These are phyloP conservation scores for Fermentozyma sake DNA, from an alignment of 1,139 yeast genomes.

Conservation along the genomic window DNA sequence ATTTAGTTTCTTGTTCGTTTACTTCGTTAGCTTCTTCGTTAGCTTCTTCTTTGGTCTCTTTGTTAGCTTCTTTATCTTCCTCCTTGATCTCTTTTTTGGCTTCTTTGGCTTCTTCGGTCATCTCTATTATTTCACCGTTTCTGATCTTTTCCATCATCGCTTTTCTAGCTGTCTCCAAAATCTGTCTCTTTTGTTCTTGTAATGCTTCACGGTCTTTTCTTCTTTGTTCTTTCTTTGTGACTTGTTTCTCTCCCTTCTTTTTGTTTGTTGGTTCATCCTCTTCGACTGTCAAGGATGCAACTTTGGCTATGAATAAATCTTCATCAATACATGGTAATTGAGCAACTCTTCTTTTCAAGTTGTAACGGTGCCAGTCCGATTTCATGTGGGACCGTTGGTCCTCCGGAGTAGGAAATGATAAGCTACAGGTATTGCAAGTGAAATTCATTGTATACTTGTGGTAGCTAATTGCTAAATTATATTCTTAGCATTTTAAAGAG, in stretches of 20 bases:
- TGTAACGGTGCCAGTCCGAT: slow-evolving; percentile 75
- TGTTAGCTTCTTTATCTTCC: slow-evolving; percentile 9
- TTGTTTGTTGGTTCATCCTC: slow-evolving; percentile 12
- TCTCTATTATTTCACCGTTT: slow-evolving; percentile 15
- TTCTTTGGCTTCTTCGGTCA: slow-evolving; percentile 9
- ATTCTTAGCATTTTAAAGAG: slow-evolving; percentile 1
- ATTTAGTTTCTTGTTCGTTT: slow-evolving; percentile 10
- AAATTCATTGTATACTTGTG: slow-evolving; percentile 12
- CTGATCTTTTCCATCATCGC: slow-evolving; percentile 42
- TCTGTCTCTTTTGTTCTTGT: slow-evolving; percentile 55
- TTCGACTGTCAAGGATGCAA: slow-evolving; percentile 26
- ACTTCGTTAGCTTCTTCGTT: slow-evolving; percentile 8
- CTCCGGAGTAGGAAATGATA: slow-evolving; percentile 36
- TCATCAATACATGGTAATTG: slow-evolving; percentile 54
- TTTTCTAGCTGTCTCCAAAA: slow-evolving; percentile 57
- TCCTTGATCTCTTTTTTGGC: slow-evolving; percentile 5
- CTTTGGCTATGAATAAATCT: slow-evolving; percentile 43
- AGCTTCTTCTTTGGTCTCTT: slow-evolving; percentile 7
- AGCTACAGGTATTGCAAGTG: slow-evolving; percentile 44
- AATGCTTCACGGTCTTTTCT: slow-evolving; percentile 62
- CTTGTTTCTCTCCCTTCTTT: slow-evolving; percentile 26
- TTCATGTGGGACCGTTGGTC: slow-evolving; percentile 49
- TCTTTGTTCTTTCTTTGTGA: slow-evolving; percentile 61
- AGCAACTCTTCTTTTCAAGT: slow-evolving; percentile 58
- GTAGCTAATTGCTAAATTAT: slow-evolving; percentile 1